A percentile compares a stretch with the other conserved stretches of the same genome.
Conservation (phyloP, 2,329 filamentous ascomycete genomes). For the Colletotrichum lupini region DNA sequence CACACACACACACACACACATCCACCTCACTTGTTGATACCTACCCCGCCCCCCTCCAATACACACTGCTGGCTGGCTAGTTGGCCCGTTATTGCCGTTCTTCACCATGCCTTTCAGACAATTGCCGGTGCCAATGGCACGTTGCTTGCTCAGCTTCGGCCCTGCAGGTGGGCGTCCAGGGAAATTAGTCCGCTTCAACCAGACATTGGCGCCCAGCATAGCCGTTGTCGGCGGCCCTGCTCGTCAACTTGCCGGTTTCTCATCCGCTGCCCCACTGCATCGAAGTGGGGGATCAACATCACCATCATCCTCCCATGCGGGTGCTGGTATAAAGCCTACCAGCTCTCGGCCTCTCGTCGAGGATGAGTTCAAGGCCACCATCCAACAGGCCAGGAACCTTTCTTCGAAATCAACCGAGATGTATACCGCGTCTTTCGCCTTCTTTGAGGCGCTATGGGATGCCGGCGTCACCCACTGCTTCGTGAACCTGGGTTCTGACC, state of each 20-base stretch:
- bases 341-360: constrained; percentile 10
- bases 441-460: constrained; percentile 85
- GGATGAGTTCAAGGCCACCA: constrained; percentile 20
- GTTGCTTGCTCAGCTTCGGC: constrained; percentile 18
- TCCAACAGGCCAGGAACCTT: constrained; percentile 21
- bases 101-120: constrained; percentile 30
- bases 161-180: constrained; percentile 12
- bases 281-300: constrained; percentile 25
- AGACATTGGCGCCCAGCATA: constrained; percentile 5
- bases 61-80: neutral
- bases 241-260: constrained; percentile 27
- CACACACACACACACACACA: neutral
- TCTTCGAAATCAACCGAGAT: constrained; percentile 44
- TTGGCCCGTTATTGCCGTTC: neutral
- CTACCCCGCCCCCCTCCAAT: neutral
- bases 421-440: constrained; percentile 83
- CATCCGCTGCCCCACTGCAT: constrained; percentile 21
- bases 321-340: constrained; percentile 22
- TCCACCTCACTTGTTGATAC: constrained; percentile 4
- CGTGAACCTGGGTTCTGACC: constrained; percentile 71
- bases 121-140: constrained; percentile 22
- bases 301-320: constrained; percentile 3
- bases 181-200: constrained; percentile 16
- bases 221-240: constrained; percentile 24
- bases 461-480: constrained; percentile 70